phyloP scores from a whole-genome alignment of 2,329 filamentous ascomycete genomes.

The Lachnellula hyalina region DNA sequence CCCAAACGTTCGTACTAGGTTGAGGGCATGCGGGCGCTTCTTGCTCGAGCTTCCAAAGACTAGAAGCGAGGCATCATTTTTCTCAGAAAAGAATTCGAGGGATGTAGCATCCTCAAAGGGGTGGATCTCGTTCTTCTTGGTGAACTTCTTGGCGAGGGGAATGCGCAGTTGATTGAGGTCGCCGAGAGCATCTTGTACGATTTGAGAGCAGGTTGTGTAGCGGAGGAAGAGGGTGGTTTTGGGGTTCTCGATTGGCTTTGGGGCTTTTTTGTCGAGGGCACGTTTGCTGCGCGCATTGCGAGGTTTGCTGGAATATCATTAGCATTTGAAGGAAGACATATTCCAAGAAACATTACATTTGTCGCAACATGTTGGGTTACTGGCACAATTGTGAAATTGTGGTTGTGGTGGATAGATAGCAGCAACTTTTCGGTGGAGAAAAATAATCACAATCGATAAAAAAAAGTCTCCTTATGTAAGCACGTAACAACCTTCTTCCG shows the following conservation, averaged over 20 bases:
- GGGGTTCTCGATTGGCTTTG: constrained; percentile 82
- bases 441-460: constrained; percentile 20
- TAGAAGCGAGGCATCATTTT: constrained; percentile 87
- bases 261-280: constrained; percentile 86
- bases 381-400: constrained; percentile 9
- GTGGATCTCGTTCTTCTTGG: constrained; percentile 93
- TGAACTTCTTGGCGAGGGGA: constrained; percentile 82
- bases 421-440: constrained; percentile 6
- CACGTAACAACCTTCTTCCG: background rate
- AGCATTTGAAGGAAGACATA: background rate
- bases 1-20: constrained; percentile 74
- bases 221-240: constrained; percentile 87
- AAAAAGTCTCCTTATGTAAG: background rate
- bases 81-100: constrained; percentile 91
- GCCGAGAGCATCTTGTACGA: constrained; percentile 75
- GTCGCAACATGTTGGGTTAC: constrained; percentile 31
- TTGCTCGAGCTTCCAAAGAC: constrained; percentile 83
- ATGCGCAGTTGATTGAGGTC: constrained; percentile 82
- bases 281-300: constrained; percentile 89
- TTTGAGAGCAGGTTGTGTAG: constrained; percentile 76
- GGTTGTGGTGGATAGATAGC: constrained; percentile 1
- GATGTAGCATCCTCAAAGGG: constrained; percentile 87
- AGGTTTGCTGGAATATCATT: constrained; percentile 47
- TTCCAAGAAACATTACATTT: constrained; percentile 26
- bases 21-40: constrained; percentile 91